Evolutionary conservation across 2,329 filamentous ascomycete species (phyloP).

Genomic region (Diaporthe sp.): DNA sequence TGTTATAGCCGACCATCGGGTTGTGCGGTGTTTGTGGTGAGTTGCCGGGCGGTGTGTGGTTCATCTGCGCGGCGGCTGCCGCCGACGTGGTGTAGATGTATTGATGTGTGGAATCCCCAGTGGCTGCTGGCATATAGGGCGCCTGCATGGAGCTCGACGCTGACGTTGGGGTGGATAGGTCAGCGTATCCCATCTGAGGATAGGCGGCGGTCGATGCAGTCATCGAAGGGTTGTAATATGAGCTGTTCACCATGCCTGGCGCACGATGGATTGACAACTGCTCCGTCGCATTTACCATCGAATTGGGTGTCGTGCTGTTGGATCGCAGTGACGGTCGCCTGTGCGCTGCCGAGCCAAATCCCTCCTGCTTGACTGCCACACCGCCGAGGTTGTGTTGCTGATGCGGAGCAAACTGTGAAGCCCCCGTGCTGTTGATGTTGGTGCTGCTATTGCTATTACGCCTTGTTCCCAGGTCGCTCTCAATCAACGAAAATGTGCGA

Average conservation of each 20-base stretch:
- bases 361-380: conserved; percentile 16
- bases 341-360: conserved; percentile 5
- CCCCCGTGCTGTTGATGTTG: conserved; percentile 1
- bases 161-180: conserved; percentile 24
- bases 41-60: conserved; percentile 34
- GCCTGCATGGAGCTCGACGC: conserved; percentile 12
- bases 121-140: conserved; percentile 26
- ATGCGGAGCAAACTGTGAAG: not conserved
- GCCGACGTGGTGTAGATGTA: conserved; percentile 32
- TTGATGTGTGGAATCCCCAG: conserved; percentile 14
- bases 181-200: conserved; percentile 29
- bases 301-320: conserved; percentile 15
- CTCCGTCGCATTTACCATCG: conserved; percentile 9
- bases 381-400: conserved; percentile 24
- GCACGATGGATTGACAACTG: conserved; percentile 18
- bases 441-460: conserved; percentile 29
- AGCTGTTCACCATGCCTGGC: not conserved
- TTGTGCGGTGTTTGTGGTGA: conserved; percentile 41
- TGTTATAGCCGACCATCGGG: conserved; percentile 52
- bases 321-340: conserved; percentile 11
- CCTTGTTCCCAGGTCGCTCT: conserved; percentile 57
- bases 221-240: conserved; percentile 29
- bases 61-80: conserved; percentile 35
- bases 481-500: conserved; percentile 63
- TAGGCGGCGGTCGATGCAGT: conserved; percentile 22